A percentile compares a stretch with the other conserved stretches of the same genome.
Evolutionary conservation across 371 early-diverging fungal genomes (phyloP).

Genomic region (Paraphysoderma sedebokerense): DNA sequence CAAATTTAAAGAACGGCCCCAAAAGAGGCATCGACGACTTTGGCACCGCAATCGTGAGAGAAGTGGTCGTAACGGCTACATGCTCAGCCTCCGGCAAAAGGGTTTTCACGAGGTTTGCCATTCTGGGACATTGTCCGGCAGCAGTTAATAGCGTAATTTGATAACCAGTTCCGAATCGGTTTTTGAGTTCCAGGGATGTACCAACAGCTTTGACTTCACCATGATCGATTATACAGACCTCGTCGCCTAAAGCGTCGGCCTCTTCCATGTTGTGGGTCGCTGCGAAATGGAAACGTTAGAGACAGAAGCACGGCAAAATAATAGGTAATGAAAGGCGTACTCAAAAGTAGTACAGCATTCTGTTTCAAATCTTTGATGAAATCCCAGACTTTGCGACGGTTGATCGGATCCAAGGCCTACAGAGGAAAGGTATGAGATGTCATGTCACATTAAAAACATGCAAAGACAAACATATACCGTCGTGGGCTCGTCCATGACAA

Average conservation of each 20-base stretch:
- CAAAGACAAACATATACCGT: too few relatives aligned
- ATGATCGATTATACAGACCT: neutral
- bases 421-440: too few relatives aligned
- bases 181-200: constrained; percentile 19
- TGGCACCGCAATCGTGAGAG: neutral
- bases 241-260: constrained; percentile 17
- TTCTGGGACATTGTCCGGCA: too few relatives aligned
- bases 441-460: too few relatives aligned
- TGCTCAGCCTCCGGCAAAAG: neutral
- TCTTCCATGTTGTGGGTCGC: constrained; percentile 25
- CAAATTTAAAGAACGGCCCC: neutral
- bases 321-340: too few relatives aligned
- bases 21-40: neutral
- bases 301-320: too few relatives aligned
- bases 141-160: neutral
- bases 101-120: neutral
- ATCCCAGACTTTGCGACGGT: constrained; percentile 13
- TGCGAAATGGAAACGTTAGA: too few relatives aligned
- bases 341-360: constrained; percentile 11
- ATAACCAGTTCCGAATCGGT: constrained; percentile 21
- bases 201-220: constrained; percentile 11
- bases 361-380: constrained; percentile 6
- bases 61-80: neutral
- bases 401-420: constrained; percentile 18
- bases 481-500: constrained; percentile 5